Evolutionary conservation across 805 yeast species (phyloP).

Genomic region (Saturnispora halmiae): DNA sequence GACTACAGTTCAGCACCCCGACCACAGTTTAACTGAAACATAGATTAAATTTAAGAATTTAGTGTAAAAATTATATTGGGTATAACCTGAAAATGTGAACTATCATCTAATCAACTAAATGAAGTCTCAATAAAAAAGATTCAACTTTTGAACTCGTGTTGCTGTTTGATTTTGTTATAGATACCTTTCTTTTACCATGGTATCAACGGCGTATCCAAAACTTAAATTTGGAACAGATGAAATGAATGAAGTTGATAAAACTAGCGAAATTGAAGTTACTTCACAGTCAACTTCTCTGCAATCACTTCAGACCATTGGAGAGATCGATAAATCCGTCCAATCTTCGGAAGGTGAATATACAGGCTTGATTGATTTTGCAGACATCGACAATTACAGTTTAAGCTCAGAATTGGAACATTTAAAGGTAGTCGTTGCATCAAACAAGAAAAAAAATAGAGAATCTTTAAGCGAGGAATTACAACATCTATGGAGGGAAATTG

Average conservation of each 20-base stretch:
- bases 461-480: conserved; percentile 1
- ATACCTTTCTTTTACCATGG: too few relatives aligned
- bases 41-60: too few relatives aligned
- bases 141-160: not conserved
- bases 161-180: too few relatives aligned
- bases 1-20: too few relatives aligned
- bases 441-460: not conserved
- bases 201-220: too few relatives aligned
- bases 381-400: not conserved
- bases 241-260: too few relatives aligned
- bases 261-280: not conserved
- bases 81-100: not conserved
- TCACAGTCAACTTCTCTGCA: not conserved
- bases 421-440: not conserved
- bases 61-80: too few relatives aligned
- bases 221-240: too few relatives aligned
- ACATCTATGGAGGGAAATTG: not conserved
- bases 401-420: not conserved
- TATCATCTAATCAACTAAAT: not conserved
- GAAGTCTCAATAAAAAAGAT: not conserved
- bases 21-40: too few relatives aligned
- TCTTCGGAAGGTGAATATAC: not conserved
- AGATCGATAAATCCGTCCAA: not conserved
- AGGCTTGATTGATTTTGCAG: not conserved
- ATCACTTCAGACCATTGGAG: not conserved